Evolutionary conservation across 1,284 basidiomycete genomes (phyloP).

Genomic region (Ceratorhiza oryzae-sativae): DNA sequence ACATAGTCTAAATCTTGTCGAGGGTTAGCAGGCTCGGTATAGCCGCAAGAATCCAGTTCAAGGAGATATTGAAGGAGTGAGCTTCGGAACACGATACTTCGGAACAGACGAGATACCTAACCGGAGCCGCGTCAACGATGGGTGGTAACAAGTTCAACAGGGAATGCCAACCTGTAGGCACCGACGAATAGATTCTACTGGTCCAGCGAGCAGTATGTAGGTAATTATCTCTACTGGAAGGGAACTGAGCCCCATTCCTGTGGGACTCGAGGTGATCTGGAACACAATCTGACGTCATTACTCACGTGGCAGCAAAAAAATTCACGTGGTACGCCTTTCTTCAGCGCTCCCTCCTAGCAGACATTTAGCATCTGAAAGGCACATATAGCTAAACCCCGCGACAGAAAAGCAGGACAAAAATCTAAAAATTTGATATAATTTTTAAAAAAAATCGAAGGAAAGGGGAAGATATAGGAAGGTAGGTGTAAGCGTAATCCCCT

Average conservation of each 20-base stretch:
- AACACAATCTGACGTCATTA: no score
- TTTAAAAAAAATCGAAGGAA: no score
- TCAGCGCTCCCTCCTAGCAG: no score
- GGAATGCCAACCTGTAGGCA: slow-evolving; percentile 9
- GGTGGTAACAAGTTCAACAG: no score
- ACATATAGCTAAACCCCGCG: no score
- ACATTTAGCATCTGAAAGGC: no score
- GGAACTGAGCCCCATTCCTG: neutral
- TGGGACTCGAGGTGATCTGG: neutral
- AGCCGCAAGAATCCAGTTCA: slow-evolving; percentile 19
- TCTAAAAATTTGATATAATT: no score
- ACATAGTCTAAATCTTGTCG: slow-evolving; percentile 14
- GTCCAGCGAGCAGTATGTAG: neutral
- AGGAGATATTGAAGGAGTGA: slow-evolving; percentile 9
- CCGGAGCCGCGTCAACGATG: neutral
- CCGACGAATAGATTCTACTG: neutral
- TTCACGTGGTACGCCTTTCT: no score
- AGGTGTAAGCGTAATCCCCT: no score
- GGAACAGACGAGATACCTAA: slow-evolving; percentile 22
- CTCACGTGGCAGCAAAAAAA: no score
- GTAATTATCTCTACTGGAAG: slow-evolving; percentile 17
- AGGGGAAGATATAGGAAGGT: no score
- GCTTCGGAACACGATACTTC: neutral
- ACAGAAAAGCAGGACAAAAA: no score
- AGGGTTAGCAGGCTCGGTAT: slow-evolving; percentile 1